A percentile compares a stretch with the other conserved stretches of the same genome.
Conservation (phyloP, 75 land plant genomes). For the Sequoia sempervirens region DNA sequence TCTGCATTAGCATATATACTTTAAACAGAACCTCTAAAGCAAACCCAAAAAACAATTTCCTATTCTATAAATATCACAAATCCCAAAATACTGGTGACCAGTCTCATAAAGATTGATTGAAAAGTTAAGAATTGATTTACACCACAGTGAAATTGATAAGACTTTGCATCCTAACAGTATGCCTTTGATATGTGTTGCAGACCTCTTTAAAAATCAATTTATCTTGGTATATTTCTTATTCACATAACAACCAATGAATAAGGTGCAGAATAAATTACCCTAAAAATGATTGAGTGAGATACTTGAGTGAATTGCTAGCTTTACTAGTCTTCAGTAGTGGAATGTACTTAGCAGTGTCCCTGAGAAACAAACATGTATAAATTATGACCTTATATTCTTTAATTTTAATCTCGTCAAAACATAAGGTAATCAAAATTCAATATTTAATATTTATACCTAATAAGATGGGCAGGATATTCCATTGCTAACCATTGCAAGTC, state of each 20-base stretch:
- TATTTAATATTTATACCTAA: constrained; percentile 34
- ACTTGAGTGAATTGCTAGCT: constrained; percentile 81
- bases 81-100: too few relatives aligned
- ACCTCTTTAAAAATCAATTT: background rate
- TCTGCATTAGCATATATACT: background rate
- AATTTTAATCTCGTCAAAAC: background rate
- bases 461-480: constrained; percentile 52
- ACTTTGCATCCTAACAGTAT: too few relatives aligned
- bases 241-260: background rate
- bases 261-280: constrained; percentile 42
- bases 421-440: too few relatives aligned
- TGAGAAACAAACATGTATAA: constrained; percentile 12
- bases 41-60: too few relatives aligned
- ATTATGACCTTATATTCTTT: background rate
- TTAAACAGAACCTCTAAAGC: background rate
- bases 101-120: too few relatives aligned
- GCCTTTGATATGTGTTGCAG: too few relatives aligned
- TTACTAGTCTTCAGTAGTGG: constrained; percentile 82
- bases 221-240: background rate
- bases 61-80: too few relatives aligned
- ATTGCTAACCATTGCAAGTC: constrained; percentile 24
- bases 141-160: too few relatives aligned
- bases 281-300: constrained; percentile 70
- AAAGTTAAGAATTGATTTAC: too few relatives aligned
- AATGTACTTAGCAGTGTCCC: constrained; percentile 88